These are phyloP conservation scores for Setaria viridis DNA, from an alignment of 202 grass and related monocot genomes.

Conservation along the genomic window DNA sequence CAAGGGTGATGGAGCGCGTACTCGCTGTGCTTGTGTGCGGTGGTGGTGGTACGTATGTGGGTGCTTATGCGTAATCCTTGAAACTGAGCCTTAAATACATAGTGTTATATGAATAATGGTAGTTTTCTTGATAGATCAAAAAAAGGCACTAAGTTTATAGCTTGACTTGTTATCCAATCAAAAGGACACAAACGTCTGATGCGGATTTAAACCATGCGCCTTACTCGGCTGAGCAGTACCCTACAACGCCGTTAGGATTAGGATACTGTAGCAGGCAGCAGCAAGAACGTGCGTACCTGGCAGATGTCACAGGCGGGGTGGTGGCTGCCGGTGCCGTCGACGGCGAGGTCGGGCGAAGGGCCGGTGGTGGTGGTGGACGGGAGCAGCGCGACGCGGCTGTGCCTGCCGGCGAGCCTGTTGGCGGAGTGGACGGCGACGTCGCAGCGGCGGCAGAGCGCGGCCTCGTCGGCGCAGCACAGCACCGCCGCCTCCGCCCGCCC, in stretches of 20 bases:
- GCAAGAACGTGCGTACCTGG: slow-evolving; percentile 50
- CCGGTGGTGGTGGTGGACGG: background rate
- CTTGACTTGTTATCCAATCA: no score
- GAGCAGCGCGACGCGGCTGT: slow-evolving; percentile 73
- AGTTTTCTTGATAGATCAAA: no score
- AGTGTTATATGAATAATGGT: no score
- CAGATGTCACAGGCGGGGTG: slow-evolving; percentile 81
- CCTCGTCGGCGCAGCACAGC: slow-evolving; percentile 86
- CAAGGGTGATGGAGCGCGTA: no score
- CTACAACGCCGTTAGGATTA: background rate
- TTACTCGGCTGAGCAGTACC: no score
- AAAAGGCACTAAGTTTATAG: background rate
- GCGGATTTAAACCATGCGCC: no score
- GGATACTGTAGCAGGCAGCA: background rate
- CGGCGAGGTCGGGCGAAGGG: background rate
- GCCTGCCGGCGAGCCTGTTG: slow-evolving; percentile 79
- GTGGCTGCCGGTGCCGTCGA: slow-evolving; percentile 22
- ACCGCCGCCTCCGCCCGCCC: slow-evolving; percentile 65
- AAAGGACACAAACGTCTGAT: no score
- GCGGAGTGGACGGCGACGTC: slow-evolving; percentile 79
- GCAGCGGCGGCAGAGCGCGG: slow-evolving; percentile 73
- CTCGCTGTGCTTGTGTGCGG: no score
- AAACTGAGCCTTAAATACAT: no score
- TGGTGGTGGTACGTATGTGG: no score
- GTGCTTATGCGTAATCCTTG: no score